Conservation (phyloP, 257 asterid genomes). For the Buddleja alternifolia region DNA sequence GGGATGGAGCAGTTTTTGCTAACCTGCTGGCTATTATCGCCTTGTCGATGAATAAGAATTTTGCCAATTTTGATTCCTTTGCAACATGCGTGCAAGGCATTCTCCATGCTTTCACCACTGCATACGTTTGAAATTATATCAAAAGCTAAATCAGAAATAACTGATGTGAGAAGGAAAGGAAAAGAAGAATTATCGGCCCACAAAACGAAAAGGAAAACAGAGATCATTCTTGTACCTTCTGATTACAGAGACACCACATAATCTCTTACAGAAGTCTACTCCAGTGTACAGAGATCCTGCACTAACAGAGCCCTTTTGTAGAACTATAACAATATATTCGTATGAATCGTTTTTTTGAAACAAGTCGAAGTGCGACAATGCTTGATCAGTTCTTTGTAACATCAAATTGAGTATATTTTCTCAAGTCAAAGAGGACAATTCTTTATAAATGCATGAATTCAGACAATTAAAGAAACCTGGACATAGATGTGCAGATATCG, state of each 20-base stretch:
- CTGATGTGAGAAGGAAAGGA: not conserved
- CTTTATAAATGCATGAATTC: too few relatives aligned
- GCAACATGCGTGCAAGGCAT: conserved; percentile 97
- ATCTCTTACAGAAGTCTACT: conserved; percentile 94
- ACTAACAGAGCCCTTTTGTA: conserved; percentile 16
- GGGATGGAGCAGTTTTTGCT: conserved; percentile 12
- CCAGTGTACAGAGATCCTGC: conserved; percentile 95
- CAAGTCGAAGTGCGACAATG: too few relatives aligned
- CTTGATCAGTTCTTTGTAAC: too few relatives aligned
- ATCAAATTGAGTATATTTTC: too few relatives aligned
- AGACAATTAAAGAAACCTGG: conserved; percentile 7
- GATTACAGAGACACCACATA: conserved; percentile 87
- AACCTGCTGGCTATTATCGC: conserved; percentile 95
- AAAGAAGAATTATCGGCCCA: not conserved
- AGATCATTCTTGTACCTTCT: conserved; percentile 18
- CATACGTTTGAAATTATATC: conserved; percentile 26
- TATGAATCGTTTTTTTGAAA: too few relatives aligned
- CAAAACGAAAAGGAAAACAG: not conserved
- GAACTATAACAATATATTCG: too few relatives aligned
- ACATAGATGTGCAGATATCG: conserved; percentile 10
- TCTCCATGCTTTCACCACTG: conserved; percentile 61
- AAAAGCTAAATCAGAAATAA: not conserved
- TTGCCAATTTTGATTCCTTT: conserved; percentile 98
- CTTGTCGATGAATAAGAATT: conserved; percentile 95
- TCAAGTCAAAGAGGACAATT: too few relatives aligned